Evolutionary conservation across 2,329 filamentous ascomycete species (phyloP), one percentile per base, ranked within the genome.

Genomic region (Fusarium sp.): DNA sequence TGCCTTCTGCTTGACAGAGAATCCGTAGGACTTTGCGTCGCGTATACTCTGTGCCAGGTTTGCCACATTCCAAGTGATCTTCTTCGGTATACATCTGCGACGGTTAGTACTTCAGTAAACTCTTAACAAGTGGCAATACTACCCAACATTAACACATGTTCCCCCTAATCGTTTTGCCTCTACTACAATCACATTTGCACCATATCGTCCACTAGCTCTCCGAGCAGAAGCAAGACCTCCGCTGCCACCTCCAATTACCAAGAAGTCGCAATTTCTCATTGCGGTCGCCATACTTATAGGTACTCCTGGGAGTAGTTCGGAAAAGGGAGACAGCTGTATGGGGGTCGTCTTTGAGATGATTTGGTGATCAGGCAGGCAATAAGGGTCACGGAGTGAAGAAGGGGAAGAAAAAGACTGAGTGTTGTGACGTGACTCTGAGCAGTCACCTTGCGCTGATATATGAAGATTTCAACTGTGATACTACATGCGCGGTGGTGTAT

Each of bases 81-180:
- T 50, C 30, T 50, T 50, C 6, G 47, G 47, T 7, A 50, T 50
- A 10, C 30, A 50, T 33, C 47, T 50, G 12, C 12, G 22, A 10
- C 12, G 12, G n/a, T 33, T 5, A 50, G 30, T 30, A 24, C 4
- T 24, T 20, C 0, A n/a, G 30, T 10, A 20, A 3, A 24, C 16
- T 24, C 7, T 15, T 0, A 4, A 24, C 5, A 33, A 24, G 16
- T 3, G 47, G 30, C 16, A 50, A 0, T 24, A 10, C 24, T 20
- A 50, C 47, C 30, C 47, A 0, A 33, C 47, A 12, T 50, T 50
- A 12, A 50, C 47, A 33, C 47, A 50, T 18, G 47, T 50, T 4
- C 47, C 47, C 1, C 47, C 30, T 5, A 33, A 24, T 50, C 47
- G 47, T 12, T 50, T 50, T 24, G 30, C 28, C 30, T 50, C 47